Conservation (phyloP, 805 yeast species). For the Yarrowia sp. region DNA sequence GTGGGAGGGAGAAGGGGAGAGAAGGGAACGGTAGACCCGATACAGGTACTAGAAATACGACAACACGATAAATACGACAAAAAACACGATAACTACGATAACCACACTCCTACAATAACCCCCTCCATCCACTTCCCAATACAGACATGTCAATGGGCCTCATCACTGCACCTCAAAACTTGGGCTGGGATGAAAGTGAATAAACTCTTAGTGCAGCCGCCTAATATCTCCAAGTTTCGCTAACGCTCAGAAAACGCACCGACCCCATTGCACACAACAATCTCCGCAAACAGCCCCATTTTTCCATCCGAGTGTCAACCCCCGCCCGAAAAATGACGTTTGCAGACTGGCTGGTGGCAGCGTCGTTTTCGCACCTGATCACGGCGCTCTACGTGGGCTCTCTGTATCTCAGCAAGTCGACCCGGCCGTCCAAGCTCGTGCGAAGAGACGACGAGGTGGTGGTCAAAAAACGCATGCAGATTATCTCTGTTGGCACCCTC, state of each 20-base stretch:
- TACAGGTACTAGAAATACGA: no score
- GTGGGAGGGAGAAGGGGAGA: background rate
- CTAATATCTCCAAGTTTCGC: constrained; percentile 18
- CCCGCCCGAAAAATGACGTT: no score
- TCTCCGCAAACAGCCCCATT: no score
- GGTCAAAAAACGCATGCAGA: constrained; percentile 34
- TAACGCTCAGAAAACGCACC: background rate
- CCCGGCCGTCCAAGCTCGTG: constrained; percentile 31
- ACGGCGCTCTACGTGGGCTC: constrained; percentile 32
- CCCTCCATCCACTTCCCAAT: background rate
- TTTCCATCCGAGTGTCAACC: no score
- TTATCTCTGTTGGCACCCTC: constrained; percentile 35
- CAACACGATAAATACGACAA: no score
- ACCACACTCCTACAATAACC: no score
- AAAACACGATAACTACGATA: background rate
- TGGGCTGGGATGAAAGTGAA: background rate
- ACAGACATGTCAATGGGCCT: background rate
- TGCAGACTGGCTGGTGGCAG: constrained; percentile 8
- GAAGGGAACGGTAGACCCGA: no score
- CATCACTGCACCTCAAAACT: no score
- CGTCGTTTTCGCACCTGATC: constrained; percentile 23
- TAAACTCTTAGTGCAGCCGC: constrained; percentile 15
- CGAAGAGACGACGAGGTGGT: constrained; percentile 31
- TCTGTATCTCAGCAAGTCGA: constrained; percentile 29
- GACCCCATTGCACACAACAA: background rate